A percentile compares a stretch with the other conserved stretches of the same genome.
Conservation (phyloP, 2,329 filamentous ascomycete genomes). For the Lachnellula arida region DNA sequence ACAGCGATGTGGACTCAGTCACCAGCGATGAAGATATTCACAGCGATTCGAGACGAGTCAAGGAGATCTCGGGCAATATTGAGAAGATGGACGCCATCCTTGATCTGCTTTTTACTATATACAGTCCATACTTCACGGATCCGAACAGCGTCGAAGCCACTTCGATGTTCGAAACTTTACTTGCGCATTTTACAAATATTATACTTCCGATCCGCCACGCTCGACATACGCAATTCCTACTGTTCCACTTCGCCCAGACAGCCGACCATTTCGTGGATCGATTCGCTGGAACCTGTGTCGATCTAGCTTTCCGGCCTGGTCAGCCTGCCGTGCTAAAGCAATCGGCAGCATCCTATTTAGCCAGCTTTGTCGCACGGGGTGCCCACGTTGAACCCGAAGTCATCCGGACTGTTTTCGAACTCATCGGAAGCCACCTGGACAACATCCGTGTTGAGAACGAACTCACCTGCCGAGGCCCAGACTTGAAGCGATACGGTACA, state of each 20-base stretch:
- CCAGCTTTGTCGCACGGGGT: slow-evolving; percentile 89
- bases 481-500: slow-evolving; percentile 63
- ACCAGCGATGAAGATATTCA: slow-evolving; percentile 66
- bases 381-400: slow-evolving; percentile 71
- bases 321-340: slow-evolving; percentile 72
- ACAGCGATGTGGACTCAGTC: slow-evolving; percentile 67
- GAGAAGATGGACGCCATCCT: slow-evolving; percentile 89
- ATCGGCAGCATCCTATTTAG: slow-evolving; percentile 84
- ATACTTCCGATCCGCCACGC: slow-evolving; percentile 89
- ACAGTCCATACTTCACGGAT: slow-evolving; percentile 65
- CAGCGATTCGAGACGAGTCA: slow-evolving; percentile 58
- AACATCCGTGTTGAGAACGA: slow-evolving; percentile 70
- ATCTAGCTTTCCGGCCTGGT: slow-evolving; percentile 59
- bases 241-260: slow-evolving; percentile 91
- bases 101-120: slow-evolving; percentile 81
- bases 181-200: slow-evolving; percentile 80
- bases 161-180: slow-evolving; percentile 70
- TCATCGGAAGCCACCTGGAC: slow-evolving; percentile 74
- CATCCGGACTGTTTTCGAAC: slow-evolving; percentile 76
- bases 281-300: slow-evolving; percentile 74
- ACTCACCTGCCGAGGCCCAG: slow-evolving; percentile 71
- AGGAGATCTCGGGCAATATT: slow-evolving; percentile 73
- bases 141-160: slow-evolving; percentile 65
- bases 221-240: slow-evolving; percentile 88
- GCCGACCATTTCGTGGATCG: slow-evolving; percentile 73